Percentiles rank a stretch among this genome's conserved stretches.
Evolutionary conservation across 2,329 filamentous ascomycete genomes (phyloP).

Genomic region (Fusarium udum): DNA sequence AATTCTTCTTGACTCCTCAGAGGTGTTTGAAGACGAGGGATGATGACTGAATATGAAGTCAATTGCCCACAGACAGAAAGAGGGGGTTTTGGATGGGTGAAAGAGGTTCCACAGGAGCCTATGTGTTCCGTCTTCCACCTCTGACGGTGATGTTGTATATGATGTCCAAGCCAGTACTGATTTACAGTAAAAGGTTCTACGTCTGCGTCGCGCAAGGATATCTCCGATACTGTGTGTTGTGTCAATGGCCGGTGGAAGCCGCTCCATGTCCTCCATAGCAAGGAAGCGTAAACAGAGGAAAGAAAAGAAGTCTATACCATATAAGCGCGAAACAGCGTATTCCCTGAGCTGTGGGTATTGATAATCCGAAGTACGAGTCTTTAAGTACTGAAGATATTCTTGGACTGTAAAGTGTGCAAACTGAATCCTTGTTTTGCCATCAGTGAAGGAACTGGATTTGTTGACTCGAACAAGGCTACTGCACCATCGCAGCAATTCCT

Average conservation of each 20-base stretch:
- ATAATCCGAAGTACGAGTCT: not conserved
- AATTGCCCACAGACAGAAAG: not conserved
- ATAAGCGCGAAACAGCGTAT: not conserved
- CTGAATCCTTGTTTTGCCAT: not conserved
- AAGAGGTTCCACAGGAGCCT: not conserved
- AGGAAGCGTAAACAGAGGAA: not conserved
- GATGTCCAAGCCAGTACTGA: not conserved
- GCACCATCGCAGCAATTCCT: not conserved
- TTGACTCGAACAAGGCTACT: not conserved
- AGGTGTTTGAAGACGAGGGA: not conserved
- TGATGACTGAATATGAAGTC: not conserved
- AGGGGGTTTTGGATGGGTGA: not conserved
- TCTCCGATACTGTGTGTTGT: not conserved
- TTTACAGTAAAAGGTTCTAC: not conserved
- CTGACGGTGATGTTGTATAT: not conserved
- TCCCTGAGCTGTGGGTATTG: not conserved
- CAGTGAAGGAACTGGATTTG: fast-evolving
- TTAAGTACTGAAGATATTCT: not conserved
- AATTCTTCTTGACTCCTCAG: fast-evolving
- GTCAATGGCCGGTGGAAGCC: not conserved
- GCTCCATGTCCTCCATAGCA: not conserved
- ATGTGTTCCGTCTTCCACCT: fast-evolving
- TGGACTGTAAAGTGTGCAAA: not conserved
- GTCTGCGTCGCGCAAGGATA: not conserved
- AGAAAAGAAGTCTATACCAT: not conserved